phyloP scores from a whole-genome alignment of 805 yeast genomes.

The Monosporozyma servazzii region DNA sequence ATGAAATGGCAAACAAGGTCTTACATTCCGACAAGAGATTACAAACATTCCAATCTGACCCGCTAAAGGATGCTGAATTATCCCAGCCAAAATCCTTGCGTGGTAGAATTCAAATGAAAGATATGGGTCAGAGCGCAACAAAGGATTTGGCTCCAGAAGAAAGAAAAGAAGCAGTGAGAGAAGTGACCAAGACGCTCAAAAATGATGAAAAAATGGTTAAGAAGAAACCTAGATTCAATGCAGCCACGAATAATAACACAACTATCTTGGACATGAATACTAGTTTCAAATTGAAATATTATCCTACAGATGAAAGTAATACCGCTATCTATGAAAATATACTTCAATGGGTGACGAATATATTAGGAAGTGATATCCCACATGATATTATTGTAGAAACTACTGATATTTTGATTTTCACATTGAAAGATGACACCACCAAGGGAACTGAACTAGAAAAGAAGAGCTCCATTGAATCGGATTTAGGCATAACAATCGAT shows the following conservation, averaged over 20 bases:
- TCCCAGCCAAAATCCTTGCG: conserved; percentile 65
- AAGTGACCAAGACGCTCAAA: conserved; percentile 6
- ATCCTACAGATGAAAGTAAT: conserved; percentile 51
- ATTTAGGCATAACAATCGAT: conserved; percentile 30
- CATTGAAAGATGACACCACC: conserved; percentile 10
- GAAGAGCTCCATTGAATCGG: conserved; percentile 37
- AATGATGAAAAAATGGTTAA: background rate
- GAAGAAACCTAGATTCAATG: background rate
- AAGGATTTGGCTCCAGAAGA: conserved; percentile 3
- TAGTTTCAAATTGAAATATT: conserved; percentile 47
- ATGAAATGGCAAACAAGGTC: conserved; percentile 73
- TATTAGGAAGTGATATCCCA: conserved; percentile 62
- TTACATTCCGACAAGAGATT: conserved; percentile 48
- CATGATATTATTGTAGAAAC: conserved; percentile 51
- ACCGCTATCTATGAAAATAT: conserved; percentile 44
- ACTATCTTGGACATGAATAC: conserved; percentile 31
- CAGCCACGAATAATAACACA: conserved; percentile 3
- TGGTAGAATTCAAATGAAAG: conserved; percentile 57
- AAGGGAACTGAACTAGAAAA: conserved; percentile 30
- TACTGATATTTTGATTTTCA: conserved; percentile 17
- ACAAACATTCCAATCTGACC: conserved; percentile 34
- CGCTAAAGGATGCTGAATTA: conserved; percentile 37
- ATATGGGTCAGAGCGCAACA: conserved; percentile 48
- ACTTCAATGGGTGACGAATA: conserved; percentile 47
- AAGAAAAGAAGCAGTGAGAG: conserved; percentile 17